Base-by-base conservation (phyloP, 1,139 yeast species). In the Geotrichum candidum region DNA sequence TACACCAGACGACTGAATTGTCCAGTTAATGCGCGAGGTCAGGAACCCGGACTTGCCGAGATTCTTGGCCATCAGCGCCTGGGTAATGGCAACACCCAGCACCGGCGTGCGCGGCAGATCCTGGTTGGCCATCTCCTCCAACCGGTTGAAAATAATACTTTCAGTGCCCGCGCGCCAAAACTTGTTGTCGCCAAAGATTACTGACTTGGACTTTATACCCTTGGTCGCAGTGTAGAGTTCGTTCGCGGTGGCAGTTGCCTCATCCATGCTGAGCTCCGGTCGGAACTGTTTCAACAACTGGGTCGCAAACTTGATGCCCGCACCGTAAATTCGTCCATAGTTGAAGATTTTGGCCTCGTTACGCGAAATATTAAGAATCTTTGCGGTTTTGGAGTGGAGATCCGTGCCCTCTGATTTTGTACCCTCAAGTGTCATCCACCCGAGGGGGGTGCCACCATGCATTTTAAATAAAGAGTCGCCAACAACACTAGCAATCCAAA, bases 361-460 rank as follows among this genome's bases (percentile, higher is more conserved):
- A 73, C 99, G 82, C 27, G 90, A 85, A 61, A 95, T 94, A 0
- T 96, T 96, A 71, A 95, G 76, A 67, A 95, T 92, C 31, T 81
- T 81, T 0, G 99, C 97, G 0, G 99, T 95, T 68, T 90, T 91
- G 0, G 98, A 91, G 72, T 95, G 99, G 66, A 95, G 77, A 75
- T 95, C 99, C 0, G 99, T 95, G 11, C 92, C 95, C 63, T 88
- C 94, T 62, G 78, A 79, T 74, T 95, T 95, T 27, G 94, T 87
- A 22, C 99, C 99, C 78, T 95, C 99, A 61, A 95, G 79, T 1
- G 98, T 92, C 99, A 95, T 95, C 99, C 99, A 95, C 0, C 99
- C 98, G 60, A 95, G 81, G 0, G 98, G 96, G 0, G 99, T 90
- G 18, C 96, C 96, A 2, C 99, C 99, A 73, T 95, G 99, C 51